Conservation (phyloP, 148 eudicot genomes). For the Vaccinium darrowii region DNA sequence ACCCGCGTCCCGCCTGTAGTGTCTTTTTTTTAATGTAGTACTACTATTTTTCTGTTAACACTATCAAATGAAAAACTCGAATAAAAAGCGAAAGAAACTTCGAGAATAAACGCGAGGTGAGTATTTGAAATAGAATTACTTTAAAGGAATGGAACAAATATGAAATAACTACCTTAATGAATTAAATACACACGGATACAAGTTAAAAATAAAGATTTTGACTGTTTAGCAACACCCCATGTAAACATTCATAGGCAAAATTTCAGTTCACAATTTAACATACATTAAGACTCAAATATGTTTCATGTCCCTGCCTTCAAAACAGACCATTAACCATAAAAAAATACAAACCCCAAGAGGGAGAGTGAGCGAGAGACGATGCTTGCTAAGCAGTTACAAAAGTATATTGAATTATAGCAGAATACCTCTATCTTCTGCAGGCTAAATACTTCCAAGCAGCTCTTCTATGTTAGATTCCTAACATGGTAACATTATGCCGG, state of each 20-base stretch:
- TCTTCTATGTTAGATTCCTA: neutral
- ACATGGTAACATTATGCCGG: neutral
- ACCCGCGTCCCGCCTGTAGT: too few species aligned
- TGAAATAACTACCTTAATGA: neutral
- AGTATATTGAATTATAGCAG: neutral
- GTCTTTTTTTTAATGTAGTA: neutral
- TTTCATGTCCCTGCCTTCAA: neutral
- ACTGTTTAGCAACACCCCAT: neutral
- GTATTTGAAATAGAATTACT: neutral
- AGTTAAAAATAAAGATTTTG: too few species aligned
- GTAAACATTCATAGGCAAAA: neutral
- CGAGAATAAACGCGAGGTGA: neutral
- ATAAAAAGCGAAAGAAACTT: neutral
- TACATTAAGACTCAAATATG: neutral
- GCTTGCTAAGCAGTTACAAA: neutral
- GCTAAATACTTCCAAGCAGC: neutral
- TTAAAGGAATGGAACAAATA: too few species aligned
- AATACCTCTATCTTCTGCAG: neutral
- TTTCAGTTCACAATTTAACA: neutral
- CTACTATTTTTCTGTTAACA: too few species aligned
- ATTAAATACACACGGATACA: too few species aligned
- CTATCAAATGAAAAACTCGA: too few species aligned
- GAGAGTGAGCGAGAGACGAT: neutral
- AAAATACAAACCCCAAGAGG: neutral
- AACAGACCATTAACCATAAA: neutral